Base-by-base conservation (phyloP, 2,329 filamentous ascomycete species). In the Mycogone perniciosa region DNA sequence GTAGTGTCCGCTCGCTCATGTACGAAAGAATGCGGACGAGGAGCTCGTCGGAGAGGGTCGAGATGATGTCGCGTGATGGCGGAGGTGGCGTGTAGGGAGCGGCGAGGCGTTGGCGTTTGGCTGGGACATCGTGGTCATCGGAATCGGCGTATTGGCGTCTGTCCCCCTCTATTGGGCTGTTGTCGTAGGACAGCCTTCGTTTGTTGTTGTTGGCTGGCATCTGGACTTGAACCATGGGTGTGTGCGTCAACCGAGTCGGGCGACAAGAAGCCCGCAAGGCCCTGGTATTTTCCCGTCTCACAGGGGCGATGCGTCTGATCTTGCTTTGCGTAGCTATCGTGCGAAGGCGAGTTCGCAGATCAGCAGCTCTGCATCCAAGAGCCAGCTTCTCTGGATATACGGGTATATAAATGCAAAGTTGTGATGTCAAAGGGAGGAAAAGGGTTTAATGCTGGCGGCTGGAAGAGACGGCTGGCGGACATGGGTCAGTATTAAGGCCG, bases 11-110 rank as follows among this genome's bases (percentile, higher is more conserved):
- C 31, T 88, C 79, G 2, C 86, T 72, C n/a, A 96, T 76, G 63
- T 82, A 86, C 4, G 86, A 86, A 34, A 96, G 75, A 54, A 96
- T 87, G 59, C 90, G 87, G 50, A 97, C 72, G 31, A 96, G 77
- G 33, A 97, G 76, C 68, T 99, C 93, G 66, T 96, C 88, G 55
- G 90, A 95, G 46, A 97, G 76, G 7, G 69, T 71, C 6, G 88
- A 88, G 11, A 96, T 67, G 44, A 76, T 74, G 68, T 95, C 87
- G 51, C 41, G 57, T 10, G 56, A 52, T 4, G 57, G 54, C 13
- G 46, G 13, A 7, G 10, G 27, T 7, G 30, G 33, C 44, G 41
- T 41, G 37, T 20, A 31, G 45, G 45, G 30, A 8, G 39, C 46
- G 44, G 48, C 20, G 43, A 41, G 31, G 42, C 60, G 60, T 9